Percentiles rank a stretch among this genome's conserved stretches.
Conservation (phyloP, 305 asterid genomes). For the Solanum hybrid region DNA sequence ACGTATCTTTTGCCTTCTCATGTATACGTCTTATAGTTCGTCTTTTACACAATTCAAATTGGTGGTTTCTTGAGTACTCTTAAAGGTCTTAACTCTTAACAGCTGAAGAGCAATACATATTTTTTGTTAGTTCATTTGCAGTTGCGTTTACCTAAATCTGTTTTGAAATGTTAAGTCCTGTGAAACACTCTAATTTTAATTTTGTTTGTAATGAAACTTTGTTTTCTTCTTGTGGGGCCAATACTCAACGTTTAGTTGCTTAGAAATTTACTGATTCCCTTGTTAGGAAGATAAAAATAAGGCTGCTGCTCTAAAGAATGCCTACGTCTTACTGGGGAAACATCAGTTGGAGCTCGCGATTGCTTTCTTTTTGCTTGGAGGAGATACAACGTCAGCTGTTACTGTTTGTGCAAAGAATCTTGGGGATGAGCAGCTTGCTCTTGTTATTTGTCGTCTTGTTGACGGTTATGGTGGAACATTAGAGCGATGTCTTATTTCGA, state of each 20-base stretch:
- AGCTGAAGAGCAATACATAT: background rate
- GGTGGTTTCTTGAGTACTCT: background rate
- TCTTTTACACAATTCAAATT: background rate
- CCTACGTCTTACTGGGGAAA: slow-evolving; percentile 91
- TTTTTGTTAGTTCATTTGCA: background rate
- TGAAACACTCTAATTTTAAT: background rate
- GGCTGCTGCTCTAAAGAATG: slow-evolving; percentile 97
- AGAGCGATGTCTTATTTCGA: slow-evolving; percentile 58
- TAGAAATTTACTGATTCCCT: slow-evolving; percentile 7
- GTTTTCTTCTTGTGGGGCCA: background rate
- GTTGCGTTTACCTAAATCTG: background rate
- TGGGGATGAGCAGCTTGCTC: slow-evolving; percentile 97
- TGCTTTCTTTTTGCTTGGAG: slow-evolving; percentile 98
- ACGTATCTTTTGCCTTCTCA: background rate
- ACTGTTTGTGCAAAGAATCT: slow-evolving; percentile 87
- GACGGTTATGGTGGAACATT: slow-evolving; percentile 81
- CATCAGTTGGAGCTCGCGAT: slow-evolving; percentile 95
- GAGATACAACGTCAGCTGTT: slow-evolving; percentile 91
- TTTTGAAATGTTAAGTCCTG: background rate
- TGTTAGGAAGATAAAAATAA: slow-evolving; percentile 85
- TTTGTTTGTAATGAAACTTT: slow-evolving; percentile 1
- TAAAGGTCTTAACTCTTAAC: background rate
- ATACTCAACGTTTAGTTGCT: background rate
- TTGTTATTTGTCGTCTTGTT: slow-evolving; percentile 85
- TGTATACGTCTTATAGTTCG: background rate